A percentile compares a stretch with the other conserved stretches of the same genome.
Conservation (phyloP, 2,329 filamentous ascomycete species). For the Orbilia blumenaviensis region DNA sequence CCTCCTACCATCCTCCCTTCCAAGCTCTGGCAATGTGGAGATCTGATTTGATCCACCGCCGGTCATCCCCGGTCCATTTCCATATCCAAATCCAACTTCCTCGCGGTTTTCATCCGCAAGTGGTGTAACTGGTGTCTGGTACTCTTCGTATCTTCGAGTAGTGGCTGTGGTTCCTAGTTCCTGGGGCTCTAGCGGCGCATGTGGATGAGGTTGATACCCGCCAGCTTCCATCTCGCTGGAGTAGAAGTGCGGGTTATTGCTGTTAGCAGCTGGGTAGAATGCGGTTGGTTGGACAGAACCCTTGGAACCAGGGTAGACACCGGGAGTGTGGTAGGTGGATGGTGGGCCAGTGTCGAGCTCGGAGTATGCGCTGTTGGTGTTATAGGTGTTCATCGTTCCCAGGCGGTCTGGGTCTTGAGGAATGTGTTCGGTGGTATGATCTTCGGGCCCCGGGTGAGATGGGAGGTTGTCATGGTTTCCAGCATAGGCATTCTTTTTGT, state of each 20-base stretch:
- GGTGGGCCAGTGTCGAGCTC: constrained; percentile 37
- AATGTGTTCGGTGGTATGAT: constrained; percentile 34
- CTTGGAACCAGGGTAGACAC: constrained; percentile 26
- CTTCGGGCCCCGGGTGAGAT: constrained; percentile 30
- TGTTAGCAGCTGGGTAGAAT: constrained; percentile 31
- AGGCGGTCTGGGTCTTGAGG: constrained; percentile 40
- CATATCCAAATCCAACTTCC: constrained; percentile 50
- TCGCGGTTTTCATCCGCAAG: constrained; percentile 13
- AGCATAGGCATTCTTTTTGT: constrained; percentile 23
- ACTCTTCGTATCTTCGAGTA: background rate
- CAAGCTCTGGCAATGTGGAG: constrained; percentile 41
- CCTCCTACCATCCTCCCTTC: constrained; percentile 34
- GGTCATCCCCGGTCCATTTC: constrained; percentile 33
- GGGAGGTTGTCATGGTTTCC: constrained; percentile 23
- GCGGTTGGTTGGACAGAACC: constrained; percentile 27
- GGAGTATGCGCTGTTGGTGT: constrained; percentile 45
- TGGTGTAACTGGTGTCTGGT: constrained; percentile 11
- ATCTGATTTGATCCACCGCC: constrained; percentile 47
- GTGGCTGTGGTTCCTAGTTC: constrained; percentile 8
- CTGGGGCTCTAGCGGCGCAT: constrained; percentile 15
- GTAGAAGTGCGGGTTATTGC: constrained; percentile 37
- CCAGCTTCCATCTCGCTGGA: constrained; percentile 40
- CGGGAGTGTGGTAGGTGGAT: constrained; percentile 14
- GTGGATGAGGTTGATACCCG: constrained; percentile 2
- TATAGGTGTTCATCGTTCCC: constrained; percentile 48